Evolutionary conservation across 2,329 filamentous ascomycete species (phyloP).

Genomic region (Phyllosticta citrichinensis): DNA sequence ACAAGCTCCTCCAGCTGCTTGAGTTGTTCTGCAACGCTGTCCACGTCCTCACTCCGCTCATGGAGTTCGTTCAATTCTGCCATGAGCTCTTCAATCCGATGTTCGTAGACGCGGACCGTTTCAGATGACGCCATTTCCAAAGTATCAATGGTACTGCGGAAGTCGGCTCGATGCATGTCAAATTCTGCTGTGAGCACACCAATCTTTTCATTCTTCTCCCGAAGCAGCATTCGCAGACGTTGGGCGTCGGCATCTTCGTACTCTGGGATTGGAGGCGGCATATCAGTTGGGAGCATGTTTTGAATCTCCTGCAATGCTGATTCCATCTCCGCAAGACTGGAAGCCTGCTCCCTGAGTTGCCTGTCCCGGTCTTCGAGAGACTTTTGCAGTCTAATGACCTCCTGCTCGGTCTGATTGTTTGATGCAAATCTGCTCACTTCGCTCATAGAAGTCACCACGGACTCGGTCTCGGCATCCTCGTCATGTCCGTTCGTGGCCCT

Average conservation of each 20-base stretch:
- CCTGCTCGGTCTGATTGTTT: conserved; percentile 2
- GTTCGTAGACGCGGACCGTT: conserved; percentile 92
- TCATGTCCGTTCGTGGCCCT: conserved; percentile 34
- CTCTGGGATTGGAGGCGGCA: conserved; percentile 6
- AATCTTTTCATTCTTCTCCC: conserved; percentile 97
- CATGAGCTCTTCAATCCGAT: conserved; percentile 77
- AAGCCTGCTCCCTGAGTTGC: conserved; percentile 80
- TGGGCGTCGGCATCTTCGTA: conserved; percentile 50
- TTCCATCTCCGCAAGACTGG: conserved; percentile 82
- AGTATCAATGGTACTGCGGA: conserved; percentile 92
- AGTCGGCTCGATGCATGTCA: conserved; percentile 88
- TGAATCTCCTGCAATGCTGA: conserved; percentile 73
- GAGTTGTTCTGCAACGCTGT: conserved; percentile 79
- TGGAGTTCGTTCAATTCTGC: conserved; percentile 75
- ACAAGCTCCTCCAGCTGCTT: conserved; percentile 95
- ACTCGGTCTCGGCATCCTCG: conserved; percentile 29
- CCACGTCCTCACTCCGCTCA: conserved; percentile 77
- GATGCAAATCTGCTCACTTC: conserved; percentile 17
- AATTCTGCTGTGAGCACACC: conserved; percentile 88
- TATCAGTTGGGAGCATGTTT: conserved; percentile 51
- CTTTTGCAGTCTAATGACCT: conserved; percentile 7
- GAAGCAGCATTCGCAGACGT: conserved; percentile 70
- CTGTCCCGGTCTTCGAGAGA: conserved; percentile 76
- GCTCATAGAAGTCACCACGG: conserved; percentile 11
- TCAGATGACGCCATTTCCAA: conserved; percentile 91